phyloP scores from a whole-genome alignment of 1,284 basidiomycete species.

The Trichosporon sp. region DNA sequence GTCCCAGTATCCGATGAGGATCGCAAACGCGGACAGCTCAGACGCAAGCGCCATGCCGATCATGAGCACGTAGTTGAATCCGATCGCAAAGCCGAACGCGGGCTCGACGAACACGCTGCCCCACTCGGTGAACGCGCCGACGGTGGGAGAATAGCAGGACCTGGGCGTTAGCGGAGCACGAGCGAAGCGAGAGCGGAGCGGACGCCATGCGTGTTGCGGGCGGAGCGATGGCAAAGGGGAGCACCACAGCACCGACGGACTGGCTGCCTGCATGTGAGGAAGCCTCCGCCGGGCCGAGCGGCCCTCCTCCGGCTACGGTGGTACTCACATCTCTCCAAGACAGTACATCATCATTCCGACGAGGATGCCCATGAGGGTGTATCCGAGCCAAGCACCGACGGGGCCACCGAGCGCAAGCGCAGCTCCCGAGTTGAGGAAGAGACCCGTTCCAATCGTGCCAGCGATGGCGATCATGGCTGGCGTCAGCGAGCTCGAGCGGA shows the following conservation, averaged over 20 bases:
- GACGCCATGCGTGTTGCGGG: too few relatives aligned
- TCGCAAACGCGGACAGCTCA: slow-evolving; percentile 74
- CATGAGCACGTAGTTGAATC: slow-evolving; percentile 23
- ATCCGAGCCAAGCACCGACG: slow-evolving; percentile 47
- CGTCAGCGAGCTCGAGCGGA: slow-evolving; percentile 7
- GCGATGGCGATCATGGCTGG: slow-evolving; percentile 53
- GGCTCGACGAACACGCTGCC: slow-evolving; percentile 32
- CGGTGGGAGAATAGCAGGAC: slow-evolving; percentile 32
- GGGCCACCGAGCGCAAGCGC: slow-evolving; percentile 53
- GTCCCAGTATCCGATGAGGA: slow-evolving; percentile 79
- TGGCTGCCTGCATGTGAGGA: too few relatives aligned
- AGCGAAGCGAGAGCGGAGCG: neutral
- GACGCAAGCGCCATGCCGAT: slow-evolving; percentile 58
- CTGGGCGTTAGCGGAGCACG: slow-evolving; percentile 6
- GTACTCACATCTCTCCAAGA: slow-evolving; percentile 29
- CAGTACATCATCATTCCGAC: slow-evolving; percentile 30
- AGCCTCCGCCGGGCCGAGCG: too few relatives aligned
- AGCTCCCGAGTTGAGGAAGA: slow-evolving; percentile 20
- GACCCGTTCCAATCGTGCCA: slow-evolving; percentile 54
- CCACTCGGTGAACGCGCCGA: slow-evolving; percentile 33
- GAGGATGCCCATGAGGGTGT: slow-evolving; percentile 29
- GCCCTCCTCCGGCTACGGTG: neutral
- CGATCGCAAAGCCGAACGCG: slow-evolving; percentile 29
- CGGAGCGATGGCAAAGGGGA: too few relatives aligned
- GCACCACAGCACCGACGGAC: too few relatives aligned